Percentiles rank a stretch among this genome's conserved stretches.
phyloP scores from a whole-genome alignment of 352 stramenopile genomes.

The Aphanomyces astaci region DNA sequence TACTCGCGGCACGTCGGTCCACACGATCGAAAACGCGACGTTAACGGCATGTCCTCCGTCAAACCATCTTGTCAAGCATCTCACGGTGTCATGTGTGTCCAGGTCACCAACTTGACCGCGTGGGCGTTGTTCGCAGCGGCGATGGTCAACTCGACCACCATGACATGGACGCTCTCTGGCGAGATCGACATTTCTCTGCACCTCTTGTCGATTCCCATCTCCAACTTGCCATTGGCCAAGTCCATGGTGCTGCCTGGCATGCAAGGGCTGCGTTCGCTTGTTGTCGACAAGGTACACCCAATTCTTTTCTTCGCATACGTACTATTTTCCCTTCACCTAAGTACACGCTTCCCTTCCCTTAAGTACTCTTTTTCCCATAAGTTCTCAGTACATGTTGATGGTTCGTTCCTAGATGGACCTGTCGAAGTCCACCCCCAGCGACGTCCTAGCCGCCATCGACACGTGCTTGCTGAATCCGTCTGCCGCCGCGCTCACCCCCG shows the following conservation, averaged over 20 bases:
- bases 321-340: too few relatives aligned
- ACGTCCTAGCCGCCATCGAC: slow-evolving; percentile 1
- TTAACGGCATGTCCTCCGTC: neutral
- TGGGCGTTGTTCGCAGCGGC: slow-evolving; percentile 5
- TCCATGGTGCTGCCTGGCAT: neutral
- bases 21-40: slow-evolving; percentile 19
- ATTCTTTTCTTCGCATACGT: neutral
- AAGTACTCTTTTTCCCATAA: too few relatives aligned
- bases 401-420: slow-evolving; percentile 19
- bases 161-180: slow-evolving; percentile 8
- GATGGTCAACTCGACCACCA: slow-evolving; percentile 18
- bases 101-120: slow-evolving; percentile 13
- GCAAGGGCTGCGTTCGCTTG: slow-evolving; percentile 4
- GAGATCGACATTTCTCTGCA: slow-evolving; percentile 8
- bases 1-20: neutral
- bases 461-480: slow-evolving; percentile 20
- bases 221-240: neutral
- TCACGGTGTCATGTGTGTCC: neutral
- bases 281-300: slow-evolving; percentile 6
- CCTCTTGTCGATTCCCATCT: slow-evolving; percentile 3
- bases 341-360: too few relatives aligned
- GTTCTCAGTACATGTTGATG: too few relatives aligned
- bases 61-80: neutral
- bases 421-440: neutral
- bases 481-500: neutral